Percentiles rank a stretch among this genome's conserved stretches.
Evolutionary conservation across 1,284 basidiomycete genomes (phyloP).

Genomic region (Cutaneotrichosporon dermatis): DNA sequence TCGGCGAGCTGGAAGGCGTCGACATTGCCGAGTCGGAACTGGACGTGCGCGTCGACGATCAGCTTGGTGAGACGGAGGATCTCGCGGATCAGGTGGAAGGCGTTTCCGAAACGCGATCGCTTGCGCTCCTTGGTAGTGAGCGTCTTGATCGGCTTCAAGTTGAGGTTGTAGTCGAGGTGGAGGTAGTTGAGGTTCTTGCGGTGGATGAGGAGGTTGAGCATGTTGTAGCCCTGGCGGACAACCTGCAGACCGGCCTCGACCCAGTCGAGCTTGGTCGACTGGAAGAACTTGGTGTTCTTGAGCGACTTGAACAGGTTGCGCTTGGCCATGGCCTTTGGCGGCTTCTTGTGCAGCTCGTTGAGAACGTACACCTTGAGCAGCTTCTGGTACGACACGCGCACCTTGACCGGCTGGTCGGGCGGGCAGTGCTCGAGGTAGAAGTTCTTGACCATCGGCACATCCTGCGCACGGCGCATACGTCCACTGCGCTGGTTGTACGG

Average conservation of each 20-base stretch:
- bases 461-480: conserved; percentile 86
- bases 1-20: conserved; percentile 99
- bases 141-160: conserved; percentile 90
- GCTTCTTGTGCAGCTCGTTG: conserved; percentile 82
- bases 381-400: conserved; percentile 99
- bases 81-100: conserved; percentile 94
- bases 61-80: conserved; percentile 96
- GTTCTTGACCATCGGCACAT: conserved; percentile 92
- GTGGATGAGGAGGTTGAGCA: conserved; percentile 97
- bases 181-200: conserved; percentile 97
- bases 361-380: conserved; percentile 93
- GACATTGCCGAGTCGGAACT: conserved; percentile 96
- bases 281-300: conserved; percentile 99
- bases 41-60: conserved; percentile 97
- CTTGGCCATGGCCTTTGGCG: conserved; percentile 95
- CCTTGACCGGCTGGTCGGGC: conserved; percentile 92
- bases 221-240: conserved; percentile 97
- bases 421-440: conserved; percentile 99
- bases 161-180: conserved; percentile 54
- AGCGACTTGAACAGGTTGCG: conserved; percentile 94
- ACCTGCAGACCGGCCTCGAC: conserved; percentile 99
- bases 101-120: conserved; percentile 99
- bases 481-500: conserved; percentile 93
- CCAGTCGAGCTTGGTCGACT: conserved; percentile 96
- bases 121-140: conserved; percentile 99